Percentiles rank a stretch among this genome's conserved stretches.
Evolutionary conservation across 257 asterid genomes (phyloP).

Genomic region (Henckelia pumila): DNA sequence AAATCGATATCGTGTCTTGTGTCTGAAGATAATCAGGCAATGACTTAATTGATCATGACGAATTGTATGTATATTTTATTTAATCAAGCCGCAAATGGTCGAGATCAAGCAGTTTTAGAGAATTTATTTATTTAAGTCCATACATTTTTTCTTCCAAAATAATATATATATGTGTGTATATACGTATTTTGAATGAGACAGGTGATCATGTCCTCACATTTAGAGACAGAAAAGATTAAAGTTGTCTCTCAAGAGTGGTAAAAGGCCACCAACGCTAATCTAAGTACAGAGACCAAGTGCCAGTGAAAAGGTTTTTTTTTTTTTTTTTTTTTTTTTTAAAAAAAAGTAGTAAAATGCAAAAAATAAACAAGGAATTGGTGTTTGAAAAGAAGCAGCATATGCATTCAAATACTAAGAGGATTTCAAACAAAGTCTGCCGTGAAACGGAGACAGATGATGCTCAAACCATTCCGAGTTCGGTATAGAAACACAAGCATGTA

Average conservation of each 20-base stretch:
- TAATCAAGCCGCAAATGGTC: background rate
- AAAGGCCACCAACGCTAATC: slow-evolving; percentile 20
- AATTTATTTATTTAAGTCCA: background rate
- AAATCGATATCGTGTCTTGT: slow-evolving; percentile 30
- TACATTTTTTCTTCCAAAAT: too few relatives aligned
- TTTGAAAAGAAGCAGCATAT: too few relatives aligned
- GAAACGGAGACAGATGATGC: too few relatives aligned
- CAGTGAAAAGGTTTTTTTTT: too few relatives aligned
- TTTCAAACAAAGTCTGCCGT: too few relatives aligned
- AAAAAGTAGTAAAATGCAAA: too few relatives aligned
- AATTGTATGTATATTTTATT: background rate
- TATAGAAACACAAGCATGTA: too few relatives aligned
- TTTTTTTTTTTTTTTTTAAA: too few relatives aligned
- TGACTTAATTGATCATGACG: background rate
- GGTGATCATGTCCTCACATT: background rate
- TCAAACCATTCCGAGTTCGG: too few relatives aligned
- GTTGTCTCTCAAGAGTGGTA: slow-evolving; percentile 22
- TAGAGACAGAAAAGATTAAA: background rate
- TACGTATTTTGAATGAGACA: background rate
- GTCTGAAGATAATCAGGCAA: slow-evolving; percentile 19
- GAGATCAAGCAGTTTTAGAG: background rate
- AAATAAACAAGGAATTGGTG: too few relatives aligned
- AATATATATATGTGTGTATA: too few relatives aligned
- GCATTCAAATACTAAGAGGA: too few relatives aligned
- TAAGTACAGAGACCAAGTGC: background rate